A percentile compares a stretch with the other conserved stretches of the same genome.
phyloP scores from a whole-genome alignment of 2,329 filamentous ascomycete genomes.

The Parastagonospora avenae region DNA sequence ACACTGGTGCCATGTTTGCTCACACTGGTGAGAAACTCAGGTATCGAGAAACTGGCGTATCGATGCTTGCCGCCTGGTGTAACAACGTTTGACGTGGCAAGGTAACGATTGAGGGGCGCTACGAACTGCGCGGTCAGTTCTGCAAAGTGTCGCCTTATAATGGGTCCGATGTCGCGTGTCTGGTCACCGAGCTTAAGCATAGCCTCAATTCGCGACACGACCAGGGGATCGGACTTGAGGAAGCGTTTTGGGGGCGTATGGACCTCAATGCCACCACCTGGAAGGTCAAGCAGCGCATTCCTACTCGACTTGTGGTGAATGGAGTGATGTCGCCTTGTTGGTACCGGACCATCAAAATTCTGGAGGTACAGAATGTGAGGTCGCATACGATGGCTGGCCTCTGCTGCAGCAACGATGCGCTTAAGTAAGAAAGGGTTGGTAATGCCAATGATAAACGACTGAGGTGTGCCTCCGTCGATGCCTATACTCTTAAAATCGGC shows the following conservation, averaged over 20 bases:
- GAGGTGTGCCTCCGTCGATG: constrained; percentile 46
- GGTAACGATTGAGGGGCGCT: constrained; percentile 48
- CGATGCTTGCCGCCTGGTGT: constrained; percentile 43
- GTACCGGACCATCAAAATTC: constrained; percentile 42
- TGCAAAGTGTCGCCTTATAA: constrained; percentile 50
- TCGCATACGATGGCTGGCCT: constrained; percentile 37
- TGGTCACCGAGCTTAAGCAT: constrained; percentile 38
- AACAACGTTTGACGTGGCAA: constrained; percentile 43
- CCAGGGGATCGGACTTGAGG: constrained; percentile 43
- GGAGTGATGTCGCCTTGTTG: constrained; percentile 44
- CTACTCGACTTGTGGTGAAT: constrained; percentile 43
- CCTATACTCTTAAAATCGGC: constrained; percentile 48
- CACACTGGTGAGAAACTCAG: constrained; percentile 45
- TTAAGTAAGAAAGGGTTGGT: constrained; percentile 51
- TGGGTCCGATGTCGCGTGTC: constrained; percentile 41
- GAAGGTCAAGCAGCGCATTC: constrained; percentile 46
- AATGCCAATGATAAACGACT: constrained; percentile 48
- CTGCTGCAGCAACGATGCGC: constrained; percentile 43
- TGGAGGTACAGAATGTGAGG: constrained; percentile 49
- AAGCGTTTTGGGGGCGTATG: constrained; percentile 45
- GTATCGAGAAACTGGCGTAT: constrained; percentile 47
- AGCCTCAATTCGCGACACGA: constrained; percentile 42
- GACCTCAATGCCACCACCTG: constrained; percentile 47
- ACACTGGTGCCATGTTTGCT: constrained; percentile 47
- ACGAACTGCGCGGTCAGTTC: constrained; percentile 50